A percentile compares a stretch with the other conserved stretches of the same genome.
Evolutionary conservation across 1,139 yeast genomes (phyloP).

Genomic region (Taphrina pruni): DNA sequence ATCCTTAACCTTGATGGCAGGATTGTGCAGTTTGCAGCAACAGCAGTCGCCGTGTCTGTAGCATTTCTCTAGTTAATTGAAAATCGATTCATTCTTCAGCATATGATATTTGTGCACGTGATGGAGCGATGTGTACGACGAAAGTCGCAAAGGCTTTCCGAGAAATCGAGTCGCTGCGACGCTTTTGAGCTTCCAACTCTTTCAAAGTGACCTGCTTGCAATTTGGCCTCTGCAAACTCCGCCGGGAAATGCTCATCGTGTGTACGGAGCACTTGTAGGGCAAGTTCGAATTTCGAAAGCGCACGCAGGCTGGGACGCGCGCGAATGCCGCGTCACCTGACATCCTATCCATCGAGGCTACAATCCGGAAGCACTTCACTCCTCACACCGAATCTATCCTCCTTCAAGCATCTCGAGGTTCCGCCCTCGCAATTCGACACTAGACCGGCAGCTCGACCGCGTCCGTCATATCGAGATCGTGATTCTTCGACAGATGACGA

Average conservation of each 20-base stretch:
- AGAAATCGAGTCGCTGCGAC: no score
- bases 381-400: constrained; percentile 44
- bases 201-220: no score
- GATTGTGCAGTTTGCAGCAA: neutral
- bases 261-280: no score
- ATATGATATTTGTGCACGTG: no score
- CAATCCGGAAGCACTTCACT: constrained; percentile 47
- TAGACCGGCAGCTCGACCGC: constrained; percentile 27
- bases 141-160: no score
- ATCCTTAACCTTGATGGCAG: neutral
- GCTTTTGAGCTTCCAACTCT: no score
- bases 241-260: no score
- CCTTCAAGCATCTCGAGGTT: constrained; percentile 34
- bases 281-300: no score
- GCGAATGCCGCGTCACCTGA: constrained; percentile 44
- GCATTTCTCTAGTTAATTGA: neutral
- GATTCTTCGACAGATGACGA: constrained; percentile 22
- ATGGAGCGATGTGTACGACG: no score
- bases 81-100: no score
- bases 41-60: neutral
- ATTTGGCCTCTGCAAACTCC: no score
- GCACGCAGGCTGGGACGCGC: constrained; percentile 2
- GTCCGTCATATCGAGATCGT: constrained; percentile 37
- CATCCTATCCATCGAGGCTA: constrained; percentile 47
- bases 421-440: constrained; percentile 19